Evolutionary conservation across 2,329 filamentous ascomycete species (phyloP).

Genomic region (Phaeophleospora eucalypticola): DNA sequence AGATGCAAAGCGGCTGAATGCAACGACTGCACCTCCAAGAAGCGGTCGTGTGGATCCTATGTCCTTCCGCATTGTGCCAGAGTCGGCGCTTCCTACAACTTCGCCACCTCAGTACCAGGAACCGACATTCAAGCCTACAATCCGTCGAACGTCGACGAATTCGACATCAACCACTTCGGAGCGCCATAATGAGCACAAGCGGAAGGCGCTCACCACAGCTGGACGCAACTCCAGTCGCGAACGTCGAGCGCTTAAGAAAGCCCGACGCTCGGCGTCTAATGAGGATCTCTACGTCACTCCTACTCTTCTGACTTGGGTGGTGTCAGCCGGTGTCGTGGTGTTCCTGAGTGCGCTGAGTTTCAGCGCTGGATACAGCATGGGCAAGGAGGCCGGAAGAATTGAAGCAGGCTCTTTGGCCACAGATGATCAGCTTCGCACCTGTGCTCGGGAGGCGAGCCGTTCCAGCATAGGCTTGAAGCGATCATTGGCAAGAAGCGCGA

Average conservation of each 20-base stretch:
- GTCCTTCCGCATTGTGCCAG: conserved; percentile 56
- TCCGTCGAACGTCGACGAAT: conserved; percentile 29
- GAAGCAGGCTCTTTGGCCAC: conserved; percentile 17
- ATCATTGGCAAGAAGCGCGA: conserved; percentile 28
- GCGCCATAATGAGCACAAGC: conserved; percentile 38
- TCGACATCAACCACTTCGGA: conserved; percentile 29
- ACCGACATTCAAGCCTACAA: conserved; percentile 35
- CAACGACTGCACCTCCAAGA: conserved; percentile 17
- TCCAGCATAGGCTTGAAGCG: conserved; percentile 31
- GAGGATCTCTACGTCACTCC: conserved; percentile 47
- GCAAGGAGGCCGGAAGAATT: conserved; percentile 44
- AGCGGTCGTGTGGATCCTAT: conserved; percentile 45
- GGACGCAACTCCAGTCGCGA: conserved; percentile 42
- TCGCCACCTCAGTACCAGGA: conserved; percentile 27
- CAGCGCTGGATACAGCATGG: conserved; percentile 60
- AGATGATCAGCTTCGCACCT: conserved; percentile 25
- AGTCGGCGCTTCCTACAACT: conserved; percentile 47
- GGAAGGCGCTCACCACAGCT: conserved; percentile 37
- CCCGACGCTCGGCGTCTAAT: conserved; percentile 29
- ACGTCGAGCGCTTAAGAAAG: conserved; percentile 43
- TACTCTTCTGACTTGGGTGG: conserved; percentile 62
- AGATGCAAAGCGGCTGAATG: conserved; percentile 31
- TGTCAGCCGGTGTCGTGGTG: conserved; percentile 61
- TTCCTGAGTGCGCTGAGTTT: conserved; percentile 62
- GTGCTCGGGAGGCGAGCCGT: conserved; percentile 32